Conservation (phyloP, 495 filamentous ascomycete species). For the Schizothecium vesticola region DNA sequence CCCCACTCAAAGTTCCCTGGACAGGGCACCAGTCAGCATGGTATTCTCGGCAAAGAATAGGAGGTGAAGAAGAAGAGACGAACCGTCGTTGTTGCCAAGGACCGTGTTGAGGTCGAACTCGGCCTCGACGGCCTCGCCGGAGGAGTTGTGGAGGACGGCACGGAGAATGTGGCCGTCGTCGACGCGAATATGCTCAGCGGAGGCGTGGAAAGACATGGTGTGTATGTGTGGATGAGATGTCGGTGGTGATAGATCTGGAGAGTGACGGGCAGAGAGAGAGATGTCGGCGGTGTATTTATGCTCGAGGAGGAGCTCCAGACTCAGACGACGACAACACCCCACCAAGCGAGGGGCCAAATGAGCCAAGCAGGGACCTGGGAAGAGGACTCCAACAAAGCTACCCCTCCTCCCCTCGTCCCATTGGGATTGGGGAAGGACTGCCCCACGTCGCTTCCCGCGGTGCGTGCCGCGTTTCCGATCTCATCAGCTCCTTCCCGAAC, state of each 20-base stretch:
- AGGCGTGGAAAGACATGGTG: conserved; percentile 40
- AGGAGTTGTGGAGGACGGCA: conserved; percentile 25
- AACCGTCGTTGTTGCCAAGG: conserved; percentile 46
- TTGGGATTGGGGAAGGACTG: not conserved
- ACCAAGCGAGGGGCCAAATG: not conserved
- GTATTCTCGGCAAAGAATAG: not conserved
- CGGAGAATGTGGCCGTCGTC: conserved; percentile 40
- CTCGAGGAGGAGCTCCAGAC: not conserved
- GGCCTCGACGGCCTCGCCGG: conserved; percentile 32
- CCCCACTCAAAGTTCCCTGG: conserved; percentile 45
- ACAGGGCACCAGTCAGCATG: not conserved
- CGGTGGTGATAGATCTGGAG: not conserved
- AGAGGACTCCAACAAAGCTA: not conserved
- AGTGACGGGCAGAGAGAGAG: not conserved
- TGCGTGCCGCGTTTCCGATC: not conserved
- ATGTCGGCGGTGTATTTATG: not conserved
- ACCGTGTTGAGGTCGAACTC: conserved; percentile 36
- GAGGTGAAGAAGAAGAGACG: not conserved
- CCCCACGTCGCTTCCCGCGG: not conserved
- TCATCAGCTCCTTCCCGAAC: not conserved
- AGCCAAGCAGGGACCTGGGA: not conserved
- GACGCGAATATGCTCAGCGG: conserved; percentile 33
- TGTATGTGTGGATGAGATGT: not conserved
- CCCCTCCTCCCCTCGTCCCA: not conserved
- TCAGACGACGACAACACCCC: not conserved